A percentile compares a stretch with the other conserved stretches of the same genome.
Conservation (phyloP, 2,329 filamentous ascomycete genomes). For the Ascochyta clinopodiicola region DNA sequence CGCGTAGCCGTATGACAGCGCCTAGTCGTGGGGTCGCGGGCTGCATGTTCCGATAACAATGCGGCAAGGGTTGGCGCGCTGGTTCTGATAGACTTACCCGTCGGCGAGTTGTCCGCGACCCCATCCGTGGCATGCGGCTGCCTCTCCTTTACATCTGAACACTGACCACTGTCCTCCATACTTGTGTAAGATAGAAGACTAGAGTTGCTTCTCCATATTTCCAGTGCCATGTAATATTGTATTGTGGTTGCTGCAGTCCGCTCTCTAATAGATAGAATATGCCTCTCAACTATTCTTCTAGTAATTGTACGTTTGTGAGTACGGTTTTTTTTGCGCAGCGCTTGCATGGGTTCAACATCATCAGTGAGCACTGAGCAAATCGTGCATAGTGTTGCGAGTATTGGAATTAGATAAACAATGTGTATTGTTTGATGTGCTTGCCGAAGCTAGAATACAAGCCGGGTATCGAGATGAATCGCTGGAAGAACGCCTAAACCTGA, state of each 20-base stretch:
- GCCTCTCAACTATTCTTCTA: too few relatives aligned
- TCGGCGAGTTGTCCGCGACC: constrained; percentile 13
- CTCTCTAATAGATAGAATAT: too few relatives aligned
- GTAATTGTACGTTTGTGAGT: too few relatives aligned
- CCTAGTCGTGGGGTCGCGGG: constrained; percentile 25
- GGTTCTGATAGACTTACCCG: constrained; percentile 13
- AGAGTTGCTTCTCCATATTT: too few relatives aligned
- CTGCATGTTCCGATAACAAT: constrained; percentile 29
- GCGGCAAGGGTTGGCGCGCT: constrained; percentile 1
- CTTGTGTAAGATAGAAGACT: too few relatives aligned
- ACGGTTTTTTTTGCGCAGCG: too few relatives aligned
- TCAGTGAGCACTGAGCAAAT: background rate
- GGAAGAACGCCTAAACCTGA: constrained; percentile 10
- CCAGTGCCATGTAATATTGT: too few relatives aligned
- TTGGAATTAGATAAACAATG: background rate
- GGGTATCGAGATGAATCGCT: constrained; percentile 17
- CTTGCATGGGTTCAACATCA: background rate
- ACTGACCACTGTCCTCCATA: too few relatives aligned
- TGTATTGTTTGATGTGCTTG: constrained; percentile 1
- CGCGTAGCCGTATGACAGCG: constrained; percentile 23
- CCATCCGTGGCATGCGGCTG: background rate
- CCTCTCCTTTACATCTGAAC: too few relatives aligned
- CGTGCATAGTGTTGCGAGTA: background rate
- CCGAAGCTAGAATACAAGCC: constrained; percentile 6
- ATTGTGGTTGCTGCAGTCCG: too few relatives aligned